These are phyloP conservation scores for Trichoderma sp. DNA, from an alignment of 2,329 filamentous ascomycete genomes.

Conservation along the genomic window DNA sequence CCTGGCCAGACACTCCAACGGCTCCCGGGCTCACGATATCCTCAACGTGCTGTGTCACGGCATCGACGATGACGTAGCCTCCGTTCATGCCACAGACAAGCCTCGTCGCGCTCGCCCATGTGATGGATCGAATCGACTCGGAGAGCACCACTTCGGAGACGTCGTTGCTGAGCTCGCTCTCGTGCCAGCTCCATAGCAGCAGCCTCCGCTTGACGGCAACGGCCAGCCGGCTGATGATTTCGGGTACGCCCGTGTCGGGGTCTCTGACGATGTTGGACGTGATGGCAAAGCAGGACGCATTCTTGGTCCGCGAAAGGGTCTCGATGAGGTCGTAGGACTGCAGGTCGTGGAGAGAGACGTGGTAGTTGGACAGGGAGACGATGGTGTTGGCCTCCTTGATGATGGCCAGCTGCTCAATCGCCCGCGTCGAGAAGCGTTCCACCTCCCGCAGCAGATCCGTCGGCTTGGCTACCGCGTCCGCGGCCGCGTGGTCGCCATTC, in stretches of 20 bases:
- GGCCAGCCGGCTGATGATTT: slow-evolving; percentile 87
- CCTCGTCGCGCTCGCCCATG: slow-evolving; percentile 86
- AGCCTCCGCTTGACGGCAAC: slow-evolving; percentile 92
- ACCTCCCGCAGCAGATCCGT: slow-evolving; percentile 88
- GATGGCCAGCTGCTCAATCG: slow-evolving; percentile 90
- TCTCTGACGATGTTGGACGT: slow-evolving; percentile 97
- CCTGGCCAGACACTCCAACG: slow-evolving; percentile 64
- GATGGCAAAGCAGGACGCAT: slow-evolving; percentile 86
- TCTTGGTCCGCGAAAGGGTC: slow-evolving; percentile 78
- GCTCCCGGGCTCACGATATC: slow-evolving; percentile 79
- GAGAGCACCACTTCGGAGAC: slow-evolving; percentile 76
- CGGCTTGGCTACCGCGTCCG: slow-evolving; percentile 50
- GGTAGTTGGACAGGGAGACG: slow-evolving; percentile 85
- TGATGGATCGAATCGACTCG: slow-evolving; percentile 83
- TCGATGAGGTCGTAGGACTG: slow-evolving; percentile 82
- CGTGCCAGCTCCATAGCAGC: slow-evolving; percentile 92
- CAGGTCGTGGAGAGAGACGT: slow-evolving; percentile 87
- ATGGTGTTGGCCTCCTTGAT: slow-evolving; percentile 94
- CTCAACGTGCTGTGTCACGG: slow-evolving; percentile 70
- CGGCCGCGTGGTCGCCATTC: slow-evolving; percentile 38
- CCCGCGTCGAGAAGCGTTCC: slow-evolving; percentile 88
- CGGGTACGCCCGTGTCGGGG: slow-evolving; percentile 79
- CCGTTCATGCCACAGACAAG: slow-evolving; percentile 89
- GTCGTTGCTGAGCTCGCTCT: slow-evolving; percentile 80
- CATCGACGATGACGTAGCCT: slow-evolving; percentile 87